phyloP scores from a whole-genome alignment of 1,284 basidiomycete species.

The Boletus mariae region DNA sequence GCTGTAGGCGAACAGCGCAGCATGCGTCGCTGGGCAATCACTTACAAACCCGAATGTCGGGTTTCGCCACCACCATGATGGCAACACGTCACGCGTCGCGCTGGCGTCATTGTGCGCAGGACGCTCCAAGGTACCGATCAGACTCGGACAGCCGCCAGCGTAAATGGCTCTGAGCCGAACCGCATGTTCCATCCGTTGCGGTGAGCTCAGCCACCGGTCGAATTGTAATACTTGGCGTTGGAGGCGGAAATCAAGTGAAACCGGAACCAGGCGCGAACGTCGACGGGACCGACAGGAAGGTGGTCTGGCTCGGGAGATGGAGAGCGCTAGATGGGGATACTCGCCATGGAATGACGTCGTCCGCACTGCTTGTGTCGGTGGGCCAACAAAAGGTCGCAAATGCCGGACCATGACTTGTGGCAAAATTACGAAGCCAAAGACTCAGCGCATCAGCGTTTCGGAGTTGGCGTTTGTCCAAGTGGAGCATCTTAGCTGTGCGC shows the following conservation, averaged over 20 bases:
- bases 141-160: background rate
- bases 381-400: background rate
- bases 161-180: no score
- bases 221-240: no score
- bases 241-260: no score
- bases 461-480: background rate
- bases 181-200: slow-evolving; percentile 33
- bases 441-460: no score
- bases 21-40: no score
- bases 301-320: background rate
- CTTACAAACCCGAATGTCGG: background rate
- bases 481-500: background rate
- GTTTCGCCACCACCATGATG: slow-evolving; percentile 36
- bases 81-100: slow-evolving; percentile 35
- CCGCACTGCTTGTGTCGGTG: background rate
- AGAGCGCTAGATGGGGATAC: background rate
- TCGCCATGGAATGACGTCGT: background rate
- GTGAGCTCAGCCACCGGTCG: no score
- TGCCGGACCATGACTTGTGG: background rate
- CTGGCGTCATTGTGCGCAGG: slow-evolving; percentile 23
- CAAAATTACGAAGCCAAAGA: background rate
- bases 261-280: no score
- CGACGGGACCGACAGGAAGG: no score
- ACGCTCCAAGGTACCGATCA: background rate
- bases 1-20: background rate